Percentiles rank a stretch among this genome's conserved stretches.
Conservation (phyloP, 192 early-diverging fungal species). For the Coemansia sp. region DNA sequence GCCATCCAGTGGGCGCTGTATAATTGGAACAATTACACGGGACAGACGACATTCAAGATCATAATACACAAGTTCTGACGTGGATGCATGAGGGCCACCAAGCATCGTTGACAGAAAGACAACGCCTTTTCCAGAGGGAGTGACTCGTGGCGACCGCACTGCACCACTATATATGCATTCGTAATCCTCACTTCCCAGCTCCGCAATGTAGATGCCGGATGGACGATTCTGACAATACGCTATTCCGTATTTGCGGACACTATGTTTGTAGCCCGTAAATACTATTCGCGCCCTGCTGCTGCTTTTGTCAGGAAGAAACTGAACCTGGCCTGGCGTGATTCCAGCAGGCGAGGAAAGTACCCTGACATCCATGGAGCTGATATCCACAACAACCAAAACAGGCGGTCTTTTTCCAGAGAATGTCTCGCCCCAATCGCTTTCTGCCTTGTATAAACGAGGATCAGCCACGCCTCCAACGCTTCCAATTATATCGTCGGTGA, state of each 20-base stretch:
- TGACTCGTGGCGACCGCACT: constrained; percentile 66
- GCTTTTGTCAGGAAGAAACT: constrained; percentile 49
- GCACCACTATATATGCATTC: constrained; percentile 38
- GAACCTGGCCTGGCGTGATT: constrained; percentile 54
- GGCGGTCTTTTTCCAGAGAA: constrained; percentile 63
- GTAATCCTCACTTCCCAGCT: constrained; percentile 30
- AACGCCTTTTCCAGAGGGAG: constrained; percentile 51
- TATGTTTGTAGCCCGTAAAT: constrained; percentile 65
- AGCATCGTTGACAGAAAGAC: constrained; percentile 63
- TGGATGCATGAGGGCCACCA: constrained; percentile 71
- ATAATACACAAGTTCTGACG: constrained; percentile 54
- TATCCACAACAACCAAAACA: constrained; percentile 57
- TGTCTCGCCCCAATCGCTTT: constrained; percentile 72
- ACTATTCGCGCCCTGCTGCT: constrained; percentile 48
- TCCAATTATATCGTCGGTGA: constrained; percentile 43
- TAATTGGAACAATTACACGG: constrained; percentile 27
- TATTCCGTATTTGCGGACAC: constrained; percentile 62
- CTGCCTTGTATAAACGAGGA: constrained; percentile 53
- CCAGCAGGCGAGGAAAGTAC: constrained; percentile 20
- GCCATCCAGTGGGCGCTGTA: constrained; percentile 13
- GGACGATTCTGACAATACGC: constrained; percentile 69
- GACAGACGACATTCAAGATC: constrained; percentile 21
- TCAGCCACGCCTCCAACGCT: constrained; percentile 41
- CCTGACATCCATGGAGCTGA: constrained; percentile 36
- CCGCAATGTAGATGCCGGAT: constrained; percentile 58